Evolutionary conservation across 1,284 basidiomycete species (phyloP).

Genomic region (Abortiporus biennis): DNA sequence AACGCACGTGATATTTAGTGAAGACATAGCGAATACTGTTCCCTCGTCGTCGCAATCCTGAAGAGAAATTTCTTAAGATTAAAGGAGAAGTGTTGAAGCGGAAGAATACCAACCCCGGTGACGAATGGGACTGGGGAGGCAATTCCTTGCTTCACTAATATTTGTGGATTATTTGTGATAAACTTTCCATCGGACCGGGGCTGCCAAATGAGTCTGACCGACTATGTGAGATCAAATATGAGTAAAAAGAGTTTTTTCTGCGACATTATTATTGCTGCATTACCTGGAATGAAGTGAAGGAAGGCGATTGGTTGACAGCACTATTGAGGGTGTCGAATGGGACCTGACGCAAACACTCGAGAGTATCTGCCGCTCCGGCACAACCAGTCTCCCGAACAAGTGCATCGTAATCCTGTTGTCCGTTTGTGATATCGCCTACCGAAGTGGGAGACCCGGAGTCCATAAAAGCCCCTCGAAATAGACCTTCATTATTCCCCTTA

Average conservation of each 20-base stretch:
- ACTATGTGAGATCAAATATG: slow-evolving; percentile 8
- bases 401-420: slow-evolving; percentile 24
- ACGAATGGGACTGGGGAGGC: slow-evolving; percentile 28
- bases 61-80: slow-evolving; percentile 6
- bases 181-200: slow-evolving; percentile 32
- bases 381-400: slow-evolving; percentile 25
- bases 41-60: slow-evolving; percentile 28
- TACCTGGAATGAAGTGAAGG: slow-evolving; percentile 23
- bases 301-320: slow-evolving; percentile 23
- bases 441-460: slow-evolving; percentile 26
- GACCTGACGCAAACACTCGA: slow-evolving; percentile 33
- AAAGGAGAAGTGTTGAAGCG: background rate
- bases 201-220: slow-evolving; percentile 22
- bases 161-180: slow-evolving; percentile 22
- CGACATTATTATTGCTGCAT: background rate
- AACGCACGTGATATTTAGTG: slow-evolving; percentile 25
- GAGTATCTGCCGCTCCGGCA: slow-evolving; percentile 23
- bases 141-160: slow-evolving; percentile 19
- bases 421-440: slow-evolving; percentile 19
- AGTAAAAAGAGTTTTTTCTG: background rate
- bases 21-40: slow-evolving; percentile 21
- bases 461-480: slow-evolving; percentile 27
- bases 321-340: slow-evolving; percentile 21
- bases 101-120: slow-evolving; percentile 13
- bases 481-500: slow-evolving; percentile 21